Evolutionary conservation across 768 basidiomycete species (phyloP).

Genomic region (Pleurotus tuoliensis): DNA sequence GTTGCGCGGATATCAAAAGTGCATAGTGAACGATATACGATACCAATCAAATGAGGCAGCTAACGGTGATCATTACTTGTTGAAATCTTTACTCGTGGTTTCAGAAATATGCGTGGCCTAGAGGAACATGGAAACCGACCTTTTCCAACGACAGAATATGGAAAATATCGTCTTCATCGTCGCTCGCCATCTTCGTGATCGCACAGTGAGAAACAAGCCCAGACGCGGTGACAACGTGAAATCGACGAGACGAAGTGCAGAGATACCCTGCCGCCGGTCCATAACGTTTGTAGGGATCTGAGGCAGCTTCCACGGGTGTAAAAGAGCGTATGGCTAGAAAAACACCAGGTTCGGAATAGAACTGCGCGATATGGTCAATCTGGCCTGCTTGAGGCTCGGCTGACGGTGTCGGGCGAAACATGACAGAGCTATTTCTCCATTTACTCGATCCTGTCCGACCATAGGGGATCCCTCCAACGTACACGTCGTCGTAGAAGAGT

Average conservation of each 20-base stretch:
- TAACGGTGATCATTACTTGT: too few relatives aligned
- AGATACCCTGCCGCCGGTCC: constrained; percentile 12
- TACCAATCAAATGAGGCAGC: too few relatives aligned
- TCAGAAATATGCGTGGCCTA: too few relatives aligned
- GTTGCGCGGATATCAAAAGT: too few relatives aligned
- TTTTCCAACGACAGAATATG: background rate
- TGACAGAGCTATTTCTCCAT: constrained; percentile 9
- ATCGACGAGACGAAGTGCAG: background rate
- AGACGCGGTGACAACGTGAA: constrained; percentile 7
- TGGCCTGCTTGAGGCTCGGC: background rate
- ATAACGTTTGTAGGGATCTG: constrained; percentile 11
- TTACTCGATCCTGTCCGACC: constrained; percentile 6
- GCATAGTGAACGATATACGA: too few relatives aligned
- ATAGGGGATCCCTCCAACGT: constrained; percentile 7
- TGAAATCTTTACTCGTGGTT: too few relatives aligned
- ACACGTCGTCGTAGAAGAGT: constrained; percentile 2
- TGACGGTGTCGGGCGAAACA: constrained; percentile 1
- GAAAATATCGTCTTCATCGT: background rate
- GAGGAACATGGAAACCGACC: background rate
- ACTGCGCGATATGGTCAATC: constrained; percentile 7
- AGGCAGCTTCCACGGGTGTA: background rate
- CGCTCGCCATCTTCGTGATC: background rate
- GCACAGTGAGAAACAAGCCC: constrained; percentile 9
- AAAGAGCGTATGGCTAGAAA: constrained; percentile 5
- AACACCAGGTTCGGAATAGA: background rate